Conservation (phyloP, 805 yeast species). For the Yarrowia yakushimensis region DNA sequence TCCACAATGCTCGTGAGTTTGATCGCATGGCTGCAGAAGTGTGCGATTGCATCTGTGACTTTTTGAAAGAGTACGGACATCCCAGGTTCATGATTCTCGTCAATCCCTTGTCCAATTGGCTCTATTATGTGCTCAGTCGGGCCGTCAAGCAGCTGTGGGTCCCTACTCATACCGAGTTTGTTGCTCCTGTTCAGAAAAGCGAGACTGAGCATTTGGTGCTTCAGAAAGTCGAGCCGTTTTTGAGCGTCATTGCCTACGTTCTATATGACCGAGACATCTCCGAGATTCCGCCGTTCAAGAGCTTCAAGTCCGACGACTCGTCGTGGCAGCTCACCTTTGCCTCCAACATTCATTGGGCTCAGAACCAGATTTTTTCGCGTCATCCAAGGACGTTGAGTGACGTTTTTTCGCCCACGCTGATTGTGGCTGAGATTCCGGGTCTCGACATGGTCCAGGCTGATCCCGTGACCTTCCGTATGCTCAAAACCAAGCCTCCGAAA, state of each 20-base stretch:
- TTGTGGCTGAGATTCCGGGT: background rate
- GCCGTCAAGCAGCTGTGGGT: background rate
- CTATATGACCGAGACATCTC: background rate
- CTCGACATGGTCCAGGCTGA: background rate
- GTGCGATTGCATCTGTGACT: background rate
- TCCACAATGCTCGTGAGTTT: background rate
- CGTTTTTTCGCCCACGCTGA: background rate
- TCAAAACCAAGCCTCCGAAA: background rate
- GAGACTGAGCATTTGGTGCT: background rate
- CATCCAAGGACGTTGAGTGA: background rate
- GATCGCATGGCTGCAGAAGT: background rate
- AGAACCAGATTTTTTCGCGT: background rate
- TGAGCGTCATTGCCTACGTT: background rate
- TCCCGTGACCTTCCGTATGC: background rate
- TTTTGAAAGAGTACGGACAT: background rate
- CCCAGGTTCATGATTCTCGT: background rate
- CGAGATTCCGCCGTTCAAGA: background rate
- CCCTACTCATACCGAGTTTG: background rate
- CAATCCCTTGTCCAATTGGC: background rate
- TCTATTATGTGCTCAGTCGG: background rate
- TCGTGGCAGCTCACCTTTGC: background rate
- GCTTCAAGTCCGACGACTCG: background rate
- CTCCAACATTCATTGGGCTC: background rate
- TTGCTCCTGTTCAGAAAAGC: background rate
- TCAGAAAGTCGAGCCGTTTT: background rate